These are phyloP conservation scores for Taphrina wiesneri DNA, from an alignment of 1,139 yeast genomes.

Conservation along the genomic window DNA sequence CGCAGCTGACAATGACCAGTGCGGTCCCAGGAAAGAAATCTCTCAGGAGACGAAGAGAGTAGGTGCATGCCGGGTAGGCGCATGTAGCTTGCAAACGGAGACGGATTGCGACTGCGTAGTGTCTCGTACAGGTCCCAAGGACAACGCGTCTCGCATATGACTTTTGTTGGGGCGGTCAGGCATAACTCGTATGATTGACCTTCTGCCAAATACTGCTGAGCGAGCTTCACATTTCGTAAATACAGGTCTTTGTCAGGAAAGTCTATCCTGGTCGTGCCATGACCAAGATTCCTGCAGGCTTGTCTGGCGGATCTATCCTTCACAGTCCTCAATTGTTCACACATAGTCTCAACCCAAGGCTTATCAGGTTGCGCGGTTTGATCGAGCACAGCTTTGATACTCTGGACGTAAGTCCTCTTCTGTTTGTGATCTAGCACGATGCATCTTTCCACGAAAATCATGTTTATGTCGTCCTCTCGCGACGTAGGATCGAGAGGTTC, in stretches of 20 bases:
- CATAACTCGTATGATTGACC: slow-evolving; percentile 97
- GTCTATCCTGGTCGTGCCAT: background rate
- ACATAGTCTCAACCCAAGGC: slow-evolving; percentile 27
- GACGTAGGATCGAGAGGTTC: background rate
- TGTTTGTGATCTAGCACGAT: slow-evolving; percentile 58
- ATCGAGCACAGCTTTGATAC: slow-evolving; percentile 48
- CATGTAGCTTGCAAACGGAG: slow-evolving; percentile 86
- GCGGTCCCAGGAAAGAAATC: slow-evolving; percentile 77
- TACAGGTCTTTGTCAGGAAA: slow-evolving; percentile 61
- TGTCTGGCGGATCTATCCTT: background rate
- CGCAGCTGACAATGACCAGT: slow-evolving; percentile 67
- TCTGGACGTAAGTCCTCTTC: slow-evolving; percentile 57
- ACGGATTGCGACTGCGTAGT: slow-evolving; percentile 73
- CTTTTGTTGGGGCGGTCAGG: slow-evolving; percentile 73
- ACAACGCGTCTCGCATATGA: slow-evolving; percentile 47
- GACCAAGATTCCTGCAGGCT: background rate
- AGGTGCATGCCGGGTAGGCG: slow-evolving; percentile 68
- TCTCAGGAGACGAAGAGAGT: slow-evolving; percentile 89
- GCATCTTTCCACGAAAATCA: slow-evolving; percentile 69
- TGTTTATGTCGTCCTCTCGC: slow-evolving; percentile 58
- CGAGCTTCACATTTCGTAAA: slow-evolving; percentile 56
- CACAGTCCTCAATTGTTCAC: background rate
- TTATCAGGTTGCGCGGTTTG: slow-evolving; percentile 15
- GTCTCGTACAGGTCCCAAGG: slow-evolving; percentile 77
- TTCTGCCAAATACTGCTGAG: slow-evolving; percentile 67